Base-by-base conservation (phyloP, 2,329 filamentous ascomycete genomes). In the Juglanconis oblonga region DNA sequence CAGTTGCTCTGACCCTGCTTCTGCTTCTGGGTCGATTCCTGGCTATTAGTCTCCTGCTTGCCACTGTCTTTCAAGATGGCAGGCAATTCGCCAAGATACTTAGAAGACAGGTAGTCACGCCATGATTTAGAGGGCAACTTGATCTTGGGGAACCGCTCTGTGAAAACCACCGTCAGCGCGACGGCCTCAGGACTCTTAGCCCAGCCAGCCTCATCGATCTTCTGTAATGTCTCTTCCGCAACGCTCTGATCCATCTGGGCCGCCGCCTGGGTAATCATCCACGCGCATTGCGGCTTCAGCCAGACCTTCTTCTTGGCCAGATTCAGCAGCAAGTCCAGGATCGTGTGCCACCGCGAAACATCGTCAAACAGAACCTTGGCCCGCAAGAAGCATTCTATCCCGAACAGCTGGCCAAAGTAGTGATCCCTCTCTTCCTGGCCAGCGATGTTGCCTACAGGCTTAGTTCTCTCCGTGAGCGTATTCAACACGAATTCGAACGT, bases 201-300 rank as follows among this genome's bases (percentile, higher is more conserved):
- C 52, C 96, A 78, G 9, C 89, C 87, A 52, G 85, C 82, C 14
- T 84, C 80, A 24, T 80, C 79, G 8, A 96, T 70, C 44, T 81
- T 82, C 61, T 85, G 76, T 40, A 96, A 77, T 0, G 89, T 86
- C 32, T 79, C 74, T 67, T 87, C 81, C 1, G 85, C 84, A 58
- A 85, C 82, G 59, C 81, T 77, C 66, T 82, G 74, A 42, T 77
- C 76, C 78, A 85, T 85, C 68, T 87, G 86, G 36, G 82, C 81
- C 42, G 95, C 73, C 13, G 88, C 87, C 69, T 92, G 86, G 49
- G 90, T 88, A 32, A 97, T 79, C 52, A 95, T 85, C 81, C 88
- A 91, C 36, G 90, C 92, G 68, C 92, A 97, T 71, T 96, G 91
- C 68, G 94, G 88, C 62, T 91, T 85, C 65, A 98, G 81, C 94